Evolutionary conservation across 805 yeast genomes (phyloP).

Genomic region (Middelhovenomyces tepae): DNA sequence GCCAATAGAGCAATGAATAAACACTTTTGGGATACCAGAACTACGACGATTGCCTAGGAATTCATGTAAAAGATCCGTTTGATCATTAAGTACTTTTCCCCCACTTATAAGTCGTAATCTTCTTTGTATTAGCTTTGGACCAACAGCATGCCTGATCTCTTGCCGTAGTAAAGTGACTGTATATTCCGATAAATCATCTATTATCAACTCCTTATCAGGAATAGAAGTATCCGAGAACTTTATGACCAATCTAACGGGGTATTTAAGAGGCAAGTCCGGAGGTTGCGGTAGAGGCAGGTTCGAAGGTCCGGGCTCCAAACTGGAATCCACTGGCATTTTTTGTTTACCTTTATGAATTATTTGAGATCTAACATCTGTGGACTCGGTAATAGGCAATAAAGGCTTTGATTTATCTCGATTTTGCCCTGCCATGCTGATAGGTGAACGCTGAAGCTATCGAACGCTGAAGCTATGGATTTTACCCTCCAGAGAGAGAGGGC

Average conservation of each 20-base stretch:
- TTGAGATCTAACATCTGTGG: too few relatives aligned
- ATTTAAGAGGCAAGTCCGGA: too few relatives aligned
- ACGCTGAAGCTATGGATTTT: too few relatives aligned
- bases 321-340: too few relatives aligned
- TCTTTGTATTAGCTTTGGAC: constrained; percentile 31
- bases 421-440: too few relatives aligned
- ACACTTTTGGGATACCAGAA: constrained; percentile 31
- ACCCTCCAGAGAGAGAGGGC: too few relatives aligned
- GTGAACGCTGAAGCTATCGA: too few relatives aligned
- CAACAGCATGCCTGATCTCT: constrained; percentile 33
- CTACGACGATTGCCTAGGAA: constrained; percentile 8
- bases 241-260: constrained; percentile 24
- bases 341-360: too few relatives aligned
- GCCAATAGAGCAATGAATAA: constrained; percentile 75
- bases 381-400: too few relatives aligned
- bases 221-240: constrained; percentile 39
- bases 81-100: constrained; percentile 55
- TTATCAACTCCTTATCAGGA: constrained; percentile 35
- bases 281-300: too few relatives aligned
- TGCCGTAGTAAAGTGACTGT: constrained; percentile 34
- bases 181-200: constrained; percentile 26
- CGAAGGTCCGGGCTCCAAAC: too few relatives aligned
- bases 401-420: too few relatives aligned
- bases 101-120: constrained; percentile 59
- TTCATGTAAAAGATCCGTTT: constrained; percentile 39